Conservation (phyloP, 352 stramenopile genomes). For the Pythium brachiatum region DNA sequence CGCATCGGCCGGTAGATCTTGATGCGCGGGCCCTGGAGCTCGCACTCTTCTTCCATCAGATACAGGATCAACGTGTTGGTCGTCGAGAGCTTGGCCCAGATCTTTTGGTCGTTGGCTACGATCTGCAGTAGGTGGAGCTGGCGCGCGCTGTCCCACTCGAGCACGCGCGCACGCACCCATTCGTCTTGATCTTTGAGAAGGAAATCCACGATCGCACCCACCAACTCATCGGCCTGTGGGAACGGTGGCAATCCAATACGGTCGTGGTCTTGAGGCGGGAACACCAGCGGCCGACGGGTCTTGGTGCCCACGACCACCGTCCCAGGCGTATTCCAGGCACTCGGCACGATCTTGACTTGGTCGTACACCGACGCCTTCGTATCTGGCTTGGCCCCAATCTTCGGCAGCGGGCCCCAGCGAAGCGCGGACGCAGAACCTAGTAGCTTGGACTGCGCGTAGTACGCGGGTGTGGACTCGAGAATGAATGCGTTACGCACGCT, state of each 20-base stretch:
- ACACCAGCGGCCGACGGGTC: conserved; percentile 42
- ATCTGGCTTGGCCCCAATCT: conserved; percentile 24
- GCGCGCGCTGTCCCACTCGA: conserved; percentile 63
- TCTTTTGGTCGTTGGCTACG: conserved; percentile 48
- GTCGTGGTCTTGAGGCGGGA: conserved; percentile 37
- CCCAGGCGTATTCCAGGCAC: conserved; percentile 34
- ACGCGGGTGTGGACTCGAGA: conserved; percentile 66
- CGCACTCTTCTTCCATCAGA: conserved; percentile 50
- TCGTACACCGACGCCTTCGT: conserved; percentile 30
- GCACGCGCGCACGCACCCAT: conserved; percentile 67
- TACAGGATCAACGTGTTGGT: conserved; percentile 72
- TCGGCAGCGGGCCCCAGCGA: conserved; percentile 15
- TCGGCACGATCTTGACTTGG: conserved; percentile 36
- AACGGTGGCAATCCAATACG: conserved; percentile 54
- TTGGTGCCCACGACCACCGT: conserved; percentile 47
- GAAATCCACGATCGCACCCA: conserved; percentile 79
- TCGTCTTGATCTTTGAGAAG: conserved; percentile 59
- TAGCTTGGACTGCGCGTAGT: conserved; percentile 49
- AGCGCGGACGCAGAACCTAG: conserved; percentile 43
- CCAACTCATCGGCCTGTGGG: conserved; percentile 36
- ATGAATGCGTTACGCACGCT: conserved; percentile 64
- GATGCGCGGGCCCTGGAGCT: conserved; percentile 55
- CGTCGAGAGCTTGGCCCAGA: conserved; percentile 52
- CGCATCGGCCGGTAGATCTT: conserved; percentile 58
- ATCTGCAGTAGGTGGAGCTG: conserved; percentile 72